Evolutionary conservation across 139 green algal genomes (phyloP).

Genomic region (Closterium sp.): DNA sequence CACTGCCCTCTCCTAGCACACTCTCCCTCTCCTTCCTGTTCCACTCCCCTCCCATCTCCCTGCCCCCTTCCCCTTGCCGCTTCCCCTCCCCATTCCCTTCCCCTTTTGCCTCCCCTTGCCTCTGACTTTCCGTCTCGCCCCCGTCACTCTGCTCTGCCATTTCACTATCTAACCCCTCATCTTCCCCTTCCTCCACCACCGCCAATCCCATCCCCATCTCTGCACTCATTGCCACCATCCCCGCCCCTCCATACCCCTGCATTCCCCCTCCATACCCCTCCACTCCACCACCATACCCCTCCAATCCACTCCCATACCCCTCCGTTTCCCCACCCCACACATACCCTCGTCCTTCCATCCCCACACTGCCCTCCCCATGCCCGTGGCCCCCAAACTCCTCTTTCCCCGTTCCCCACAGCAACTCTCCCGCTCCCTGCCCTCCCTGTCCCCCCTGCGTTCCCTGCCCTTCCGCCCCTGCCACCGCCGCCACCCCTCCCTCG

Average conservation of each 20-base stretch:
- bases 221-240: neutral
- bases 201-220: neutral
- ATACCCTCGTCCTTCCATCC: neutral
- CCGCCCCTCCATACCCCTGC: neutral
- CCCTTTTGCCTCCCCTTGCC: neutral
- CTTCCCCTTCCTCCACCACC: neutral
- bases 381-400: neutral
- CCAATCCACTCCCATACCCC: neutral
- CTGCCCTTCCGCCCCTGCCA: too few relatives aligned
- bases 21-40: neutral
- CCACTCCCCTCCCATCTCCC: neutral
- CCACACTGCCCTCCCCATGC: neutral
- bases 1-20: neutral
- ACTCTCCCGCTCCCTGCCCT: neutral
- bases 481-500: too few relatives aligned
- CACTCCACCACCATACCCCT: neutral
- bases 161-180: neutral
- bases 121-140: neutral
- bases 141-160: neutral
- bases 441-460: neutral
- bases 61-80: neutral
- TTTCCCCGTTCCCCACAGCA: neutral
- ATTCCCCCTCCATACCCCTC: neutral
- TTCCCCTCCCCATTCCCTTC: neutral
- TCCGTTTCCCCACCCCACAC: neutral